Evolutionary conservation across 1,284 basidiomycete genomes (phyloP), one percentile per base, ranked within the genome.

Genomic region (Apiotrichum akiyoshidainum): DNA sequence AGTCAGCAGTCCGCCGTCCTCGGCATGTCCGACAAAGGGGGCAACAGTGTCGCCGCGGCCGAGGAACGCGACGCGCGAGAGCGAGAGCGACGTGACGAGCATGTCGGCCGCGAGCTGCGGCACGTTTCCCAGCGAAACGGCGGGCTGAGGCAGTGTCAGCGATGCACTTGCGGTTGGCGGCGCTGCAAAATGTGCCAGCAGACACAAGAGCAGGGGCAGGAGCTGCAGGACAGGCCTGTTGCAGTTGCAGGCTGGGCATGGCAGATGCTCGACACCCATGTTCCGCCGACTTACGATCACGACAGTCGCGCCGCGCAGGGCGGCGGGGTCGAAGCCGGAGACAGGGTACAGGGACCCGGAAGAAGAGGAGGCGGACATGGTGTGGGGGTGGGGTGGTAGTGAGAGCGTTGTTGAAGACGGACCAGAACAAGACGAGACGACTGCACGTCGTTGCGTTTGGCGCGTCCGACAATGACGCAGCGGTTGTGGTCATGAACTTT

Each of bases 51-150:
- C 79, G 17, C 87, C 80, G 61, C 85, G 81, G 22, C 89, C 82
- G 21, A 86, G 72, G 34, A 63, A 70, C 11, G 85, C 89, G 11
- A 89, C 76, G 44, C 83, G 80, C 54, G 75, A 70, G 11, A 91
- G 81, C 17, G 78, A 79, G 46, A 89, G 79, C 0, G 86, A 85
- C 7, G 85, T 73, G 57, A 90, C 86, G 58, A 91, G 76, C 14
- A 91, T 77, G 75, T 91, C 89, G 17, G 79, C 84, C 0, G 88
- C 84, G 17, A 91, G 81, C 69, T 91, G 89, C 9, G 85, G 81
- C 41, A 91, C 82, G 77, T 90, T 91, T 47, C 86, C 89, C 26
- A 85, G 83, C 1, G 89, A 90, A 6, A 91, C 88, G 46, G 90
- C 74, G 26, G 89, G 89, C 89, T 91, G 59, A 3, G 13, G 69